These are phyloP conservation scores for Pseudoscleropodium purum DNA, from an alignment of 225 moss, liverwort and hornwort species.

Conservation along the genomic window DNA sequence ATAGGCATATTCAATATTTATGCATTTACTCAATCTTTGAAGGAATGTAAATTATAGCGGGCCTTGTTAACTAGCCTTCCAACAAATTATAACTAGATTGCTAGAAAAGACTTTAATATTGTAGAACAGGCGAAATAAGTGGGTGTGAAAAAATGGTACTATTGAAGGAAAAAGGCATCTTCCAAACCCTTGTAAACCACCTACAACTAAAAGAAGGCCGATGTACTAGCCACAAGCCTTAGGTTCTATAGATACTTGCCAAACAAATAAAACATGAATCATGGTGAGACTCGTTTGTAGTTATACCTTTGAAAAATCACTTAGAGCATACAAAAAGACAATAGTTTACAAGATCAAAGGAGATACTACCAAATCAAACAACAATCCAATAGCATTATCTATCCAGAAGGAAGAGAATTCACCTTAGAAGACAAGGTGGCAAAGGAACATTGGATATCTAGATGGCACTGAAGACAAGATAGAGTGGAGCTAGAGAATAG, in stretches of 20 bases:
- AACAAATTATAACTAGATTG: background rate
- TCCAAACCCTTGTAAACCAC: rapidly evolving
- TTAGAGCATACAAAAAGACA: background rate
- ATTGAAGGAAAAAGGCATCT: background rate
- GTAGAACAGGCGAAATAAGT: background rate
- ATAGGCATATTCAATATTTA: no score
- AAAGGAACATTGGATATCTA: background rate
- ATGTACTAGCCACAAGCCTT: rapidly evolving
- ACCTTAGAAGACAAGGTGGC: background rate
- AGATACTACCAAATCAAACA: no score
- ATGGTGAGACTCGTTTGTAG: background rate
- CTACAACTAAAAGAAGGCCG: background rate
- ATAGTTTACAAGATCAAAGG: no score
- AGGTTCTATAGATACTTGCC: rapidly evolving
- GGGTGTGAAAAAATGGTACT: background rate
- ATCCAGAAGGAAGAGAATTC: background rate
- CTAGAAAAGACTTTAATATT: background rate
- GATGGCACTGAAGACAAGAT: background rate
- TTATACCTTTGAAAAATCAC: background rate
- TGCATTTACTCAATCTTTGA: rapidly evolving
- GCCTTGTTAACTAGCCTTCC: no score
- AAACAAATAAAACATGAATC: background rate
- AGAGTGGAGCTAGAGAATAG: no score
- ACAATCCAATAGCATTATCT: background rate
- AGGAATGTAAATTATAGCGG: background rate